Evolutionary conservation across 257 asterid genomes (phyloP).

Genomic region (Jaltomata sinuosa): DNA sequence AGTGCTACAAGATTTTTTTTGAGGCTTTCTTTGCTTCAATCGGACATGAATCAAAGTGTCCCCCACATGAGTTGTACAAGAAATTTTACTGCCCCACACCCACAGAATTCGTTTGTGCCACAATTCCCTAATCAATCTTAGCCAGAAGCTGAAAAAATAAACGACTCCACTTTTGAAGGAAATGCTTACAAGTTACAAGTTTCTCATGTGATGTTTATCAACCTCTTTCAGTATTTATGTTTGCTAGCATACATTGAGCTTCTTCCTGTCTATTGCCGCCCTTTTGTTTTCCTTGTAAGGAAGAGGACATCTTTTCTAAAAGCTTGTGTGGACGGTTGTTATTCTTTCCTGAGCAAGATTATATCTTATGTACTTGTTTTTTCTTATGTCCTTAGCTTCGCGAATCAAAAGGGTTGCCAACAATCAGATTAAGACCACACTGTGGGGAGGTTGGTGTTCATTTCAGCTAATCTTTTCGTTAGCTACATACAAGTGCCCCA

Average conservation of each 20-base stretch:
- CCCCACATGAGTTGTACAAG: not conserved
- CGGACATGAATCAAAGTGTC: not conserved
- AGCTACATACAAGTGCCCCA: not conserved
- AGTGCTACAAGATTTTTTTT: not conserved
- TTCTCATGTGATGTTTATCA: not conserved
- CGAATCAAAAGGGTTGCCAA: constrained; percentile 76
- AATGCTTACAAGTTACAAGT: not conserved
- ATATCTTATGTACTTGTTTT: not conserved
- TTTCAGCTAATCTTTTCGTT: constrained; percentile 2
- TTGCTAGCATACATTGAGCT: not conserved
- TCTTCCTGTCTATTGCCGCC: not conserved
- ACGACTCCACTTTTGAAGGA: not conserved
- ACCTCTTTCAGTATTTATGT: not conserved
- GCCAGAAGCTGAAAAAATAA: not conserved
- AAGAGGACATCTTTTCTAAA: not conserved
- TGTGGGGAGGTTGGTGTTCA: constrained; percentile 88
- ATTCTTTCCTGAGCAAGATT: not conserved
- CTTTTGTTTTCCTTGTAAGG: not conserved
- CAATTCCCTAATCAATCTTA: not conserved
- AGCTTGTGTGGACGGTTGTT: not conserved
- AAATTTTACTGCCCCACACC: not conserved
- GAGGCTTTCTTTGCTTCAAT: not conserved
- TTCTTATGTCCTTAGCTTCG: constrained; percentile 57
- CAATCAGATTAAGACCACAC: constrained; percentile 91
- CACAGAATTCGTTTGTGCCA: not conserved